Base-by-base conservation (phyloP, 2,329 filamentous ascomycete genomes). In the Arthrobotrys entomopaga region DNA sequence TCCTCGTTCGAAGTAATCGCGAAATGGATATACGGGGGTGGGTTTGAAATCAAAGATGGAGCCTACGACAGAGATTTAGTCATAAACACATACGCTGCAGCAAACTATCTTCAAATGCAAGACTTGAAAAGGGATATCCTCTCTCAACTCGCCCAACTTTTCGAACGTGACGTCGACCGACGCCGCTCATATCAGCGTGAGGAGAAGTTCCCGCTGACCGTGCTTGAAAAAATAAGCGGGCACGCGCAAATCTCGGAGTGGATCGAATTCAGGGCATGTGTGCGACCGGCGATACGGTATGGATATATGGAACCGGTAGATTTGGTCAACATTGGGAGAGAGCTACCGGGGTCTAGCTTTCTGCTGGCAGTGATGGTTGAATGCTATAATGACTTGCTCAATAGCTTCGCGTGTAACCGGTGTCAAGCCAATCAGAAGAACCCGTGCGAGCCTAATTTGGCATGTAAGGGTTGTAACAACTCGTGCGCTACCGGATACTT, bases 71-170 rank as follows among this genome's bases (percentile, higher is more conserved):
- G 20, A 50, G 15, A 24, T 2, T 3, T 13, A 3, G 29, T 65
- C n/a, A 24, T 42, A 4, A 13, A n/a, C 0, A 8, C 40, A 3
- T 65, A 49, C 16, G 42, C 38, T 11, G 63, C 52, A 2, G 63
- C 63, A 7, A 43, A 65, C n/a, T 65, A 50, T 26, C 63, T 65
- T 8, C 52, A 50, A 16, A 58, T 65, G 3, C 63, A 20, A 1
- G 42, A 49, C 2, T 11, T 65, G 8, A 57, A 58, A 26, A 8
- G 3, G 2, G 19, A 22, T 6, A 26, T 65, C 8, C 24, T 65
- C n/a, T 16, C 40, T 6, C 7, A 38, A 26, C 11, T 40, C n/a
- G 43, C 24, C 3, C 7, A 2, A 1, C 58, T 58, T 19, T 19
- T 57, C 15, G 24, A 38, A 22, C 4, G 19, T 15, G 16, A 57